These are phyloP conservation scores for Xylaria venustula DNA, from an alignment of 495 filamentous ascomycete species.

Conservation along the genomic window DNA sequence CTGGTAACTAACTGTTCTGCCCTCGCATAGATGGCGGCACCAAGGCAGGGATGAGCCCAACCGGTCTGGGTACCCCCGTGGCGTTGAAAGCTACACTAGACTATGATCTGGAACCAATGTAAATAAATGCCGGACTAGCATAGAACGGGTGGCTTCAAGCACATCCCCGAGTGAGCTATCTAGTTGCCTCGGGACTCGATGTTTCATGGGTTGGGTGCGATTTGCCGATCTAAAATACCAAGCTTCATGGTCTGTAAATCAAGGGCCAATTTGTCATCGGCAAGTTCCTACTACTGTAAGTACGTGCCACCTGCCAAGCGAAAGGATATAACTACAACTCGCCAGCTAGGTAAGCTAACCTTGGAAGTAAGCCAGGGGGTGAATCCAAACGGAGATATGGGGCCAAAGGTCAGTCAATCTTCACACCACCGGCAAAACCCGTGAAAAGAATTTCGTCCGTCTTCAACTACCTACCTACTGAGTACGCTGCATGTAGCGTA, in stretches of 20 bases:
- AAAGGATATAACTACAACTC: background rate
- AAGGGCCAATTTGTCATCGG: constrained; percentile 8
- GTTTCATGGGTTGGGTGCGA: constrained; percentile 3
- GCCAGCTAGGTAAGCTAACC: background rate
- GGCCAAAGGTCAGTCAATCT: background rate
- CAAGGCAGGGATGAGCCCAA: background rate
- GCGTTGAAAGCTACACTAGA: no score
- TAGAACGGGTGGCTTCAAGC: background rate
- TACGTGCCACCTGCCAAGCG: background rate
- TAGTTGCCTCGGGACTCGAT: background rate
- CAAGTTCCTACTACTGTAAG: background rate
- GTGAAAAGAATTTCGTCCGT: constrained; percentile 3
- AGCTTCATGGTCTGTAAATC: background rate
- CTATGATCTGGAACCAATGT: no score
- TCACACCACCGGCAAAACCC: constrained; percentile 10
- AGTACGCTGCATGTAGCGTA: background rate
- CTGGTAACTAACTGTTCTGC: no score
- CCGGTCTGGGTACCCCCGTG: background rate
- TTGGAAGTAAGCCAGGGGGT: no score
- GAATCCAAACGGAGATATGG: background rate
- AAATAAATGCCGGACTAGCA: background rate
- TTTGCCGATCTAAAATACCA: background rate
- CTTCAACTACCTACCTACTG: background rate
- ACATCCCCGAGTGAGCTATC: no score
- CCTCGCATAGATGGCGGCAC: no score